Base-by-base conservation (phyloP, 805 yeast species). In the Dipodascus geniculatus region DNA sequence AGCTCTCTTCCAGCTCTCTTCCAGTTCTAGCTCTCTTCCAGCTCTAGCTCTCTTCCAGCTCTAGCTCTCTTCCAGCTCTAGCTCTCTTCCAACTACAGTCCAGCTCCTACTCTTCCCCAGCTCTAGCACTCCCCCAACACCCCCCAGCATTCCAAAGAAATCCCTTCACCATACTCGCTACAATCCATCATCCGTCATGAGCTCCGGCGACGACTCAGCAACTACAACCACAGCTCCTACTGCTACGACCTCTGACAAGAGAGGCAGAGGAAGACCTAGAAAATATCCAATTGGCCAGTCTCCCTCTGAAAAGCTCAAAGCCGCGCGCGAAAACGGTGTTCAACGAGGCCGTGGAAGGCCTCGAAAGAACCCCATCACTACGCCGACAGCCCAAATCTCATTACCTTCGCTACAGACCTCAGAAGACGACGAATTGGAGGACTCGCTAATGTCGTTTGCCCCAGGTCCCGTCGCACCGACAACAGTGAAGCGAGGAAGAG, bases 261-360 rank as follows among this genome's bases (percentile, higher is more conserved):
- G 49, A 20, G 49, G 49, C 49, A 9, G 49, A 22, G 49, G 49
- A 22, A 47, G 49, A 47, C 49, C 49, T 22, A 24, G 54, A 19
- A 52, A 52, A 22, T 52, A 52, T 28, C 51, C 54, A 6, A 14
- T 33, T 31, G 54, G 54, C 6, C 28, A 52, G 35, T 52, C 54
- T 3, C 54, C 54, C 3, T 11, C 42, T 16, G 54, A 52, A 28
- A 31, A 44, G 54, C 47, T 44, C 14, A 47, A 22, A 31, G 38
- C 35, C 16, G 51, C 35, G 16, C 33, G 16, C 17, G 51, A 31
- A 19, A 47, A 42, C 6, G 54, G 54, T 8, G 22, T 44, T 9
- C 11, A 17, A 22, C 2, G 51, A 22, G 50, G 50, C n/a, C 54
- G 54, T 22, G 54, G 54, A 11, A 42, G 54, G 20, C 54, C 54